Evolutionary conservation across 169 alveolate genomes (phyloP), one percentile per base, ranked within the genome.

Genomic region (Plasmodium adleri): DNA sequence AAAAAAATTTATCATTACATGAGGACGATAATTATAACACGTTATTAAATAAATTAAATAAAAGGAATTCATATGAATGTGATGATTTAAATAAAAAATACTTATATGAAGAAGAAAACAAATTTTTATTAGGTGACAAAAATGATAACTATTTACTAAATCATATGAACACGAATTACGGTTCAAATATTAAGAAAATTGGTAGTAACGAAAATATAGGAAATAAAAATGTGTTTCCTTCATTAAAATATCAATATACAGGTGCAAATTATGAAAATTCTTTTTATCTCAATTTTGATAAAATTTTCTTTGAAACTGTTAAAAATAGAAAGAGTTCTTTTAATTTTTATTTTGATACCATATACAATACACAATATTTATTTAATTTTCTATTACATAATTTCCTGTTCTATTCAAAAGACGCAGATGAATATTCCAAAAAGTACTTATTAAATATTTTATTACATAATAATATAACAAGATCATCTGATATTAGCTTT

Each of bases 401-500:
- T 62, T 86, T 86, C 62, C 72, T 86, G 63, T 86, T 86, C 45
- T 86, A 86, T 67, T 86, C 92, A 39, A 86, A 86, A 73, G 92
- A 86, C 70, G 92, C 92, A 39, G 92, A 86, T 56, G 92, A 86
- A 86, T 86, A 86, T 71, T 86, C 92, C 26, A 86, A 86, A 86
- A 86, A 86, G 58, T 86, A 86, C 62, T 60, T 86, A 47, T 56
- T 86, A 58, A 86, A 86, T 56, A 86, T 86, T 86, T 72, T 86
- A 72, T 64, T 86, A 43, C 92, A 86, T 60, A 86, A 86, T 60
- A 86, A 86, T 66, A 86, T 86, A 60, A 86, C 92, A 28, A 70
- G 92, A 39, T 86, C 92, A 72, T 86, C 92, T 45, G 92, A 86
- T 54, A 86, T 86, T 86, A 86, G 17, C 73, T 86, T 86, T 86